Conservation (phyloP, 441 rosid species). For the Adansonia madagascariensis region DNA sequence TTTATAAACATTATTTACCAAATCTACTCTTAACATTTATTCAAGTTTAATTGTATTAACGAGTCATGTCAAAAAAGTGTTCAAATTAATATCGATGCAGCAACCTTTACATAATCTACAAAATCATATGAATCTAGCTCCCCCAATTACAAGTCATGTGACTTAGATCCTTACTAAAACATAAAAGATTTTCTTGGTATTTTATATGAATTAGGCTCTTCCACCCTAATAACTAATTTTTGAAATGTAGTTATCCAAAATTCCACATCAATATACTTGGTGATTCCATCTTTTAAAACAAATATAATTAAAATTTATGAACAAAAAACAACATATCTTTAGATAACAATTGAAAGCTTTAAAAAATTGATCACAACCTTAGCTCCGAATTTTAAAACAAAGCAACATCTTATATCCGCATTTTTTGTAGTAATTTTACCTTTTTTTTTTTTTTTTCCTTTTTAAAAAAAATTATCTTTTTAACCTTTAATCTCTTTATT, state of each 20-base stretch:
- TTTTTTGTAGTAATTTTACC: slow-evolving; percentile 21
- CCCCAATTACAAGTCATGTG: too few species aligned
- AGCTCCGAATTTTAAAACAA: slow-evolving; percentile 22
- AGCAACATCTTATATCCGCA: slow-evolving; percentile 39
- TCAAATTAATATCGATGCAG: background rate
- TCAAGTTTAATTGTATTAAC: background rate
- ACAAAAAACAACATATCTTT: slow-evolving; percentile 34
- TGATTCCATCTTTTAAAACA: too few species aligned
- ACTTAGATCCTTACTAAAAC: too few species aligned
- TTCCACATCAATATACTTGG: background rate
- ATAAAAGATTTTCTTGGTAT: too few species aligned
- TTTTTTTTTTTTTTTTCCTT: background rate
- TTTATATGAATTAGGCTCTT: too few species aligned
- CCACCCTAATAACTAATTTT: too few species aligned
- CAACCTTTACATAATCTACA: too few species aligned
- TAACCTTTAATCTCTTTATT: slow-evolving; percentile 34
- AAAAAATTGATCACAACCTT: slow-evolving; percentile 19
- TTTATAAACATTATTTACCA: too few species aligned
- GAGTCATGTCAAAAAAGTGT: background rate
- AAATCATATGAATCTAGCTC: too few species aligned
- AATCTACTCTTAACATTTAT: too few species aligned
- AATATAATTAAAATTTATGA: background rate
- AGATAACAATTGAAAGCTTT: slow-evolving; percentile 32
- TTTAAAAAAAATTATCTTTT: background rate
- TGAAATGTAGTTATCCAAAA: too few species aligned